Conservation (phyloP, 2,329 filamentous ascomycete species). For the Dothistroma pini region DNA sequence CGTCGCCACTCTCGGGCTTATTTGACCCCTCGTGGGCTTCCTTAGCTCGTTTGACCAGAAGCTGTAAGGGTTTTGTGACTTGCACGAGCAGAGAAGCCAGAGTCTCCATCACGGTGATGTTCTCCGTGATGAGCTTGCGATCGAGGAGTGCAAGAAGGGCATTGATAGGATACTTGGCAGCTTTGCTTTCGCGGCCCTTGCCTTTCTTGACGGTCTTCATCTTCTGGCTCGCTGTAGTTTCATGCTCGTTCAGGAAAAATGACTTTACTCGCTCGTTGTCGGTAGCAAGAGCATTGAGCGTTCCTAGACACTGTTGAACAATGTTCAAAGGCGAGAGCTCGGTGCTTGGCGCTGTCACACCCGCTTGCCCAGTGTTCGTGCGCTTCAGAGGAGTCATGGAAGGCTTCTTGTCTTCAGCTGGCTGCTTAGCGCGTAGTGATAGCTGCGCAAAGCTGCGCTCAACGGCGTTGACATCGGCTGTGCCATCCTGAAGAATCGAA, state of each 20-base stretch:
- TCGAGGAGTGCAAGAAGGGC: constrained; percentile 83
- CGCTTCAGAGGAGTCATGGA: constrained; percentile 66
- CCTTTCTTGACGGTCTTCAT: constrained; percentile 74
- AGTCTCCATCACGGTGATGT: constrained; percentile 92
- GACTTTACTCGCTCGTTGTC: constrained; percentile 84
- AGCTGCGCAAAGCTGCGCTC: constrained; percentile 94
- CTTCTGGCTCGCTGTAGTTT: constrained; percentile 58
- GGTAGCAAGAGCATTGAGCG: constrained; percentile 76
- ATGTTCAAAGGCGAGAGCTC: constrained; percentile 93
- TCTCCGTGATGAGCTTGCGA: constrained; percentile 94
- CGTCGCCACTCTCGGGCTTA: constrained; percentile 33
- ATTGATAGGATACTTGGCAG: constrained; percentile 87
- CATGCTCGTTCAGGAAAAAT: constrained; percentile 93
- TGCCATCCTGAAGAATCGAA: constrained; percentile 93
- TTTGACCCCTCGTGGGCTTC: constrained; percentile 52
- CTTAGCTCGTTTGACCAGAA: constrained; percentile 77
- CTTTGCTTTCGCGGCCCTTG: constrained; percentile 79
- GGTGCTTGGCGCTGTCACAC: constrained; percentile 49
- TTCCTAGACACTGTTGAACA: constrained; percentile 88
- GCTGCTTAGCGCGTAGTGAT: constrained; percentile 81
- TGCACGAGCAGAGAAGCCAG: constrained; percentile 82
- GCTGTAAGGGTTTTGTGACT: constrained; percentile 80
- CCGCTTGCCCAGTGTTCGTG: constrained; percentile 58
- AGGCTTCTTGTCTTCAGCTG: constrained; percentile 8
- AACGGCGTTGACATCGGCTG: constrained; percentile 85